phyloP scores from a whole-genome alignment of 108 stramenopile genomes.

The Aurantiochytrium sp. region DNA sequence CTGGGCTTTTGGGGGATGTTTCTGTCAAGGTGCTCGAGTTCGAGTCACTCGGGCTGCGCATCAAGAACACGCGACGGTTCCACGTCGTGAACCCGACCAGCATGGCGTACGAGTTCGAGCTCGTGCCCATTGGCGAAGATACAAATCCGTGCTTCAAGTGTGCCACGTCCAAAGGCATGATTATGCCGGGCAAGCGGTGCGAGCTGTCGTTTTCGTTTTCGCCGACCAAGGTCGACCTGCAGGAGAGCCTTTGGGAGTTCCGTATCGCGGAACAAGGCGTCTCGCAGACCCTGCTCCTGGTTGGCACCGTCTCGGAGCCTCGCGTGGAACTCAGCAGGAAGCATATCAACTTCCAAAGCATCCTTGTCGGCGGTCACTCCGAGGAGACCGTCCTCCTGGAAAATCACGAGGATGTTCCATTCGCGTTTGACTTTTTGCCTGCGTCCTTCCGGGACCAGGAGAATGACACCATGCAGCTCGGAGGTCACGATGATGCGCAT shows the following conservation, averaged over 20 bases:
- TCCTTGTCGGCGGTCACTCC: conserved; percentile 45
- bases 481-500: background rate
- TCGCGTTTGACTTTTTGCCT: conserved; percentile 55
- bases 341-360: conserved; percentile 49
- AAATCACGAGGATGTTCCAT: conserved; percentile 56
- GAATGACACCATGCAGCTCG: background rate
- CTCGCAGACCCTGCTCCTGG: conserved; percentile 51
- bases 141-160: conserved; percentile 50
- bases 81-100: conserved; percentile 59
- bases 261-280: conserved; percentile 50
- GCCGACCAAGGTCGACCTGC: conserved; percentile 44
- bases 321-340: conserved; percentile 46
- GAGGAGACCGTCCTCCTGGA: conserved; percentile 50
- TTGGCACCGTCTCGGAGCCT: conserved; percentile 56
- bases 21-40: conserved; percentile 53
- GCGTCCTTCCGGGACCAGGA: conserved; percentile 31
- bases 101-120: conserved; percentile 53
- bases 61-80: conserved; percentile 58
- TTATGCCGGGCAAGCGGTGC: conserved; percentile 54
- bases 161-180: conserved; percentile 48
- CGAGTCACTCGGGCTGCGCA: conserved; percentile 45
- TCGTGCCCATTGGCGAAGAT: conserved; percentile 52
- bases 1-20: background rate
- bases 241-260: conserved; percentile 58
- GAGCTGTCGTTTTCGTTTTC: conserved; percentile 66